Base-by-base conservation (phyloP, 2,329 filamentous ascomycete species). In the Fusarium algeriense region DNA sequence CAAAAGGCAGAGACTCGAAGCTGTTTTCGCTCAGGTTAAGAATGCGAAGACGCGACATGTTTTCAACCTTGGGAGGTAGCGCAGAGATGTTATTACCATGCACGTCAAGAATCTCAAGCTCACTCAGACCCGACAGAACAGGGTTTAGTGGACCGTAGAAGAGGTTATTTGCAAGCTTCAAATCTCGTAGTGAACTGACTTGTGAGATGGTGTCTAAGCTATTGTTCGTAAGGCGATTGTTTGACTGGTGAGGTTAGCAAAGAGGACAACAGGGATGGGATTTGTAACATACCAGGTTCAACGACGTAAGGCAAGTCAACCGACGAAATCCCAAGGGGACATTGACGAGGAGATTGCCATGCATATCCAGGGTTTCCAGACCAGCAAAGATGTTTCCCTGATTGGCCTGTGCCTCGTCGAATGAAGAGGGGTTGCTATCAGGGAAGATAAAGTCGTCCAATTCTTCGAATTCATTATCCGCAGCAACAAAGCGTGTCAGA, bases 401-500 rank as follows among this genome's bases (percentile, higher is more conserved):
- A 7, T 86, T 85, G 41, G 92, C 87, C n/a, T 92, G 90, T 20
- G 92, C 89, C 34, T 90, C 87, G 11, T 88, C 85, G 41, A 89
- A 79, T 20, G 88, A 84, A 13, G 85, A 83, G 1, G 88, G 85
- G 38, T 85, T 84, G 23, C 86, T 81, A 74, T 98, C 94, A 1
- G 95, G 95, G 74, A 98, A 98, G 20, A 94, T 84, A 4, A 85
- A 83, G 20, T 96, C 93, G 5, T 90, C 88, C 37, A 98, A 85
- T 35, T 85, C 84, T 75, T 93, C 90, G 50, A 99, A 81, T 76
- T 97, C 93, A 76, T 99, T 98, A 77, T 97, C 94, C 12, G 95
- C 94, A 9, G 93, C 94, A 70, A 96, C 89, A 53, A 98, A 90
- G 67, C 92, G 90, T 2, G 91, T 92, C 48, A 98, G 83, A 77